Percentiles rank a stretch among this genome's conserved stretches.
These are phyloP conservation scores for Pseudocercospora pini-densiflorae DNA, from an alignment of 2,329 filamentous ascomycete species.

Conservation along the genomic window DNA sequence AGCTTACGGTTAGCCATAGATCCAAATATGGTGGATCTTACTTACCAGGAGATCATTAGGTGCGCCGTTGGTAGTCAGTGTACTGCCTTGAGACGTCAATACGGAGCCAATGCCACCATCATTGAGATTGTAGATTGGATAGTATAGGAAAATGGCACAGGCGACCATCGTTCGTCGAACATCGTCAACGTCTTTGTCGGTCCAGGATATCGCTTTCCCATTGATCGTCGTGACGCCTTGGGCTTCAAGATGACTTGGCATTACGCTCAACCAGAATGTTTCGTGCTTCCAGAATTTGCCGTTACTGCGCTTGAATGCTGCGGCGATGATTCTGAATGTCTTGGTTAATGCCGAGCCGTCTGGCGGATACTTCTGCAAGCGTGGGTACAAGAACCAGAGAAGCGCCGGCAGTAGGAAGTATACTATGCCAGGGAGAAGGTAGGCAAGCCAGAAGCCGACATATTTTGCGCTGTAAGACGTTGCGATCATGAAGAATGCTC, in stretches of 20 bases:
- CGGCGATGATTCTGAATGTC: constrained; percentile 29
- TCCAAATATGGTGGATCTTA: too few relatives aligned
- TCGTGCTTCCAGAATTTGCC: constrained; percentile 29
- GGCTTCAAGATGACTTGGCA: constrained; percentile 29
- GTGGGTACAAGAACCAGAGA: constrained; percentile 33
- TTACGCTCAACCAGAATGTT: constrained; percentile 30
- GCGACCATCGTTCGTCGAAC: constrained; percentile 67
- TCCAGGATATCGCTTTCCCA: constrained; percentile 53
- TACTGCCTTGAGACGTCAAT: constrained; percentile 27
- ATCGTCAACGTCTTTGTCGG: constrained; percentile 72
- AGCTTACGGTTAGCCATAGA: background rate
- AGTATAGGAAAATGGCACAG: constrained; percentile 67
- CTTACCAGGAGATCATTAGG: constrained; percentile 51
- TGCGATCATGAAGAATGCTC: constrained; percentile 67
- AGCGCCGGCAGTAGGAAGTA: constrained; percentile 55
- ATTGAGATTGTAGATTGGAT: constrained; percentile 45
- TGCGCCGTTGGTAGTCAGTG: constrained; percentile 38
- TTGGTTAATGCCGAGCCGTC: constrained; percentile 30
- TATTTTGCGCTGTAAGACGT: constrained; percentile 70
- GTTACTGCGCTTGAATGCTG: constrained; percentile 31
- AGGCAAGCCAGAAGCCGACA: constrained; percentile 68
- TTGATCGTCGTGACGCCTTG: constrained; percentile 25
- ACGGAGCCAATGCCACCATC: constrained; percentile 38
- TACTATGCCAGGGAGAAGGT: constrained; percentile 62
- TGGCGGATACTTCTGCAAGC: constrained; percentile 31